Evolutionary conservation across 345 rosid genomes (phyloP).

Genomic region (Clarkia xantiana): DNA sequence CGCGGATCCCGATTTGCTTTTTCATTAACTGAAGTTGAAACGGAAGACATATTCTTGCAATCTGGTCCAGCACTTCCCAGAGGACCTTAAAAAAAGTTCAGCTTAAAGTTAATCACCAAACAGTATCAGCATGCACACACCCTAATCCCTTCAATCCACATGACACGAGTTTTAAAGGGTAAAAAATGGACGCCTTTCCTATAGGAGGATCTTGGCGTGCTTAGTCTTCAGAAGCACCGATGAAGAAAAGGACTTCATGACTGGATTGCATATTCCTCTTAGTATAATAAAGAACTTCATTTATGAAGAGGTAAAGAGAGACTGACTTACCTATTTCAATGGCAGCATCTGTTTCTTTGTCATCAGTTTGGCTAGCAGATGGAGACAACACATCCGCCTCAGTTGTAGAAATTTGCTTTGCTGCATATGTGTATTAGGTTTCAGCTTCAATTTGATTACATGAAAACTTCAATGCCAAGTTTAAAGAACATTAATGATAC

Average conservation of each 20-base stretch:
- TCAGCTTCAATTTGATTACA: constrained; percentile 48
- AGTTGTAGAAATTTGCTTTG: constrained; percentile 43
- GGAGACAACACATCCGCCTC: constrained; percentile 29
- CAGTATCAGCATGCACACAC: not conserved
- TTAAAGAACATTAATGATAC: constrained; percentile 67
- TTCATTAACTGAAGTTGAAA: constrained; percentile 25
- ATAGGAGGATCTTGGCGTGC: too few relatives aligned
- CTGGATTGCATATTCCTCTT: not conserved
- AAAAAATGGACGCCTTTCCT: too few relatives aligned
- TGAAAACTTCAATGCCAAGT: constrained; percentile 32
- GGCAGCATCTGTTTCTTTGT: constrained; percentile 23
- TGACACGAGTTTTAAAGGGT: too few relatives aligned
- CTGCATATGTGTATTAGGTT: constrained; percentile 31
- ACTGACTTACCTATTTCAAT: constrained; percentile 48
- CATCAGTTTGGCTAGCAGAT: constrained; percentile 13
- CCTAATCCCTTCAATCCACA: too few relatives aligned
- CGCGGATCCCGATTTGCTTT: constrained; percentile 12
- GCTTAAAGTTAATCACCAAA: constrained; percentile 31
- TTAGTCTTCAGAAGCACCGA: too few relatives aligned
- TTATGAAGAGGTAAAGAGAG: constrained; percentile 4
- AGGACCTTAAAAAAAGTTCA: constrained; percentile 15
- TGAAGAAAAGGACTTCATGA: constrained; percentile 19
- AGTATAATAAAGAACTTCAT: not conserved
- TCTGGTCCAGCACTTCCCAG: constrained; percentile 18
- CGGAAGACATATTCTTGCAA: constrained; percentile 23